These are phyloP conservation scores for Fusarium avenaceum DNA, from an alignment of 2,329 filamentous ascomycete species.

Conservation along the genomic window DNA sequence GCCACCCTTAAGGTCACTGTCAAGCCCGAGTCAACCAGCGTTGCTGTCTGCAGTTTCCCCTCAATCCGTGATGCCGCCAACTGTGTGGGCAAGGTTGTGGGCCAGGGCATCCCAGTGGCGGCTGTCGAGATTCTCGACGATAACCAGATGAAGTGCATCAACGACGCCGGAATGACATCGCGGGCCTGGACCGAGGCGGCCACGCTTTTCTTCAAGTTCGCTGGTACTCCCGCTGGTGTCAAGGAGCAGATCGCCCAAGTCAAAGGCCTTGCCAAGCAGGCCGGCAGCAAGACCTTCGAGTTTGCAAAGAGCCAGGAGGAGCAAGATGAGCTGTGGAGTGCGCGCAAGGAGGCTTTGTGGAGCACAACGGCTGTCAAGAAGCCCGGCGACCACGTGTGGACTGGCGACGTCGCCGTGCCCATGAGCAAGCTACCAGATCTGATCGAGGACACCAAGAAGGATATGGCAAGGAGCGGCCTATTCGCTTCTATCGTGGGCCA, in stretches of 20 bases:
- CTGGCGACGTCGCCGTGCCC: slow-evolving; percentile 87
- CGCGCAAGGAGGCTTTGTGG: slow-evolving; percentile 87
- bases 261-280: slow-evolving; percentile 69
- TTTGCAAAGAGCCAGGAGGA: slow-evolving; percentile 80
- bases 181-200: slow-evolving; percentile 79
- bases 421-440: slow-evolving; percentile 79
- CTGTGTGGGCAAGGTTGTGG: slow-evolving; percentile 85
- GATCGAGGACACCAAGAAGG: slow-evolving; percentile 77
- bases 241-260: slow-evolving; percentile 84
- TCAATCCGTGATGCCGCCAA: slow-evolving; percentile 78
- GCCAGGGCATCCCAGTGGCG: slow-evolving; percentile 84
- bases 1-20: slow-evolving; percentile 89
- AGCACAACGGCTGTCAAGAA: slow-evolving; percentile 77
- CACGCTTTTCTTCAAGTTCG: slow-evolving; percentile 88
- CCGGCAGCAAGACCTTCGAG: slow-evolving; percentile 78
- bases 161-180: slow-evolving; percentile 74
- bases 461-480: slow-evolving; percentile 59
- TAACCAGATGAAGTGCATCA: slow-evolving; percentile 83
- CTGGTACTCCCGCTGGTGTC: slow-evolving; percentile 76
- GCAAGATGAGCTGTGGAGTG: slow-evolving; percentile 83
- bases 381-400: slow-evolving; percentile 82
- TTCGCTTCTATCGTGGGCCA: slow-evolving; percentile 74
- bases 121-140: slow-evolving; percentile 96
- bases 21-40: slow-evolving; percentile 81
- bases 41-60: slow-evolving; percentile 76